phyloP scores from a whole-genome alignment of 805 yeast species.

The Pichia californica region DNA sequence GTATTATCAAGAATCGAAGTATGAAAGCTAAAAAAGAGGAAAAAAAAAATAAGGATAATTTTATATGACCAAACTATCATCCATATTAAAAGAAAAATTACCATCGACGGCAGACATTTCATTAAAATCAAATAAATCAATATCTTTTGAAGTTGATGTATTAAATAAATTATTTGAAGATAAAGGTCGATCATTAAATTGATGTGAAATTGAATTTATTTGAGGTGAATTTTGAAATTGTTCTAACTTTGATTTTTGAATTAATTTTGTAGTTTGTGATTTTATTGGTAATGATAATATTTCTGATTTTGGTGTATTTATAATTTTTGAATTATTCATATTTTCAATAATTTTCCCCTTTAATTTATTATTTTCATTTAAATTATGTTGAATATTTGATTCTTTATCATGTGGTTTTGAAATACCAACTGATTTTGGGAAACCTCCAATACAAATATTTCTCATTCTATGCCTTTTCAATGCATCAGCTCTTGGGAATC shows the following conservation, averaged over 20 bases:
- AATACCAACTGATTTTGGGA: conserved; percentile 31
- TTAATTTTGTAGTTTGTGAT: too few relatives aligned
- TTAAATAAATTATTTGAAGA: not conserved
- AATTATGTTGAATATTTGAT: conserved; percentile 2
- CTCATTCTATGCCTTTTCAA: conserved; percentile 72
- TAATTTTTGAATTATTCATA: not conserved
- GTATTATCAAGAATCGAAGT: not conserved
- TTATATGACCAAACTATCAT: conserved; percentile 10
- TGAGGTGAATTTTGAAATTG: not conserved
- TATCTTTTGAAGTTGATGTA: not conserved
- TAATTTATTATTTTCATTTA: not conserved
- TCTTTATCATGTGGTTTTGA: conserved; percentile 7
- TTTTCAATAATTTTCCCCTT: not conserved
- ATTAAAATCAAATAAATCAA: conserved; percentile 5
- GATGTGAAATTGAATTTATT: too few relatives aligned
- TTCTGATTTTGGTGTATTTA: not conserved
- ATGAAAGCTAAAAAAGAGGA: not conserved
- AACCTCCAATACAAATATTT: conserved; percentile 77
- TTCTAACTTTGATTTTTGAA: not conserved
- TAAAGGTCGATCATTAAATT: not conserved
- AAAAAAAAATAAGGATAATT: not conserved
- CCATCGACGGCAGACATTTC: conserved; percentile 5
- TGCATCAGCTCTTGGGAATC: conserved; percentile 86
- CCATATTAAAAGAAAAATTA: conserved; percentile 8
- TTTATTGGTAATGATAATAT: not conserved